Percentiles rank a stretch among this genome's conserved stretches.
Conservation (phyloP, 345 rosid genomes). For the Eucalyptus fibrosa region DNA sequence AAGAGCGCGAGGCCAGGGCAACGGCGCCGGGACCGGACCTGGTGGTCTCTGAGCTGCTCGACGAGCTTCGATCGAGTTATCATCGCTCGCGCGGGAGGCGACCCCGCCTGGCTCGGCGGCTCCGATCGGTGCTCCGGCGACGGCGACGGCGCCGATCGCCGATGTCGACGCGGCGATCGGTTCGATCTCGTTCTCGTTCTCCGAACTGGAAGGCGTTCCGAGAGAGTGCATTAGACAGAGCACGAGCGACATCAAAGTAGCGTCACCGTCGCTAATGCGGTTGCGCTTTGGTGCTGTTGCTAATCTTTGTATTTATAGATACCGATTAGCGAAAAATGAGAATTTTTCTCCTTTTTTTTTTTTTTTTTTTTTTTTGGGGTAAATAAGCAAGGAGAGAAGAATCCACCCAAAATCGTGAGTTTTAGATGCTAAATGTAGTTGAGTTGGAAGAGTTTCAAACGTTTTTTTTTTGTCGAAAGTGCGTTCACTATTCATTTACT, state of each 20-base stretch:
- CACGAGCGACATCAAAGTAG: background rate
- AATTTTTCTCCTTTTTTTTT: no score
- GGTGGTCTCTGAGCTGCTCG: slow-evolving; percentile 41
- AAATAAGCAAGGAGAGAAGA: no score
- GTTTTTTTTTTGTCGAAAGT: no score
- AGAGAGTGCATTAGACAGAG: background rate
- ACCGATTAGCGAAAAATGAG: background rate
- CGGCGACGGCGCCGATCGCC: background rate
- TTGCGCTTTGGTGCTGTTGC: background rate
- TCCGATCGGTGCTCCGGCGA: background rate
- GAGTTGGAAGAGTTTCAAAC: background rate
- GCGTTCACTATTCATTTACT: no score
- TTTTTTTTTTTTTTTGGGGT: no score
- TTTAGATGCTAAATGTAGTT: background rate
- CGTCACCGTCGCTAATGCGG: background rate
- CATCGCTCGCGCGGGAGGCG: slow-evolving; percentile 10
- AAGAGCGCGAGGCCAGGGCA: slow-evolving; percentile 29
- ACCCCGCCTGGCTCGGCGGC: background rate
- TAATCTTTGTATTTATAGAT: background rate
- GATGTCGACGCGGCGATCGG: background rate
- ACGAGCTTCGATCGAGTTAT: slow-evolving; percentile 48
- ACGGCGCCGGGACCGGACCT: slow-evolving; percentile 39
- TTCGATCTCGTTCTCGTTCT: background rate
- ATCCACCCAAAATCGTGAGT: no score
- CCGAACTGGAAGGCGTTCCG: background rate